Evolutionary conservation across 257 asterid genomes (phyloP).

Genomic region (Fraxinus americana): DNA sequence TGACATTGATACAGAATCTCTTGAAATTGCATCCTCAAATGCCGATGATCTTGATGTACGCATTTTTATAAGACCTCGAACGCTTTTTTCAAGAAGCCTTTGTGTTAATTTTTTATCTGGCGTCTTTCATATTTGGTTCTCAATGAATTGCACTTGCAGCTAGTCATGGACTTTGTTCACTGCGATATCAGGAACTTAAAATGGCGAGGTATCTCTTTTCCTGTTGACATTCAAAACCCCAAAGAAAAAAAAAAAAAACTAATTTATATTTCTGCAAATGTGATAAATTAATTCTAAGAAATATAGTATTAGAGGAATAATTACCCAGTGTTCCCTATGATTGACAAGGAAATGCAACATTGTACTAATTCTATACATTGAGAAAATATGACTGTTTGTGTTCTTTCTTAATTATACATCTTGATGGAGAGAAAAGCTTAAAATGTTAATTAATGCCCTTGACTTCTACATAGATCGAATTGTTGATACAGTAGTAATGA

Average conservation of each 20-base stretch:
- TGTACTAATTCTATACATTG: background rate
- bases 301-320: background rate
- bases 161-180: conserved; percentile 73
- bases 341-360: background rate
- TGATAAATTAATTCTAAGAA: conserved; percentile 4
- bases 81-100: background rate
- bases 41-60: conserved; percentile 86
- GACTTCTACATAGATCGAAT: conserved; percentile 46
- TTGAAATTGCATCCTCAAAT: conserved; percentile 81
- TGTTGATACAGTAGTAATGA: conserved; percentile 87
- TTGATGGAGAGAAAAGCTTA: conserved; percentile 9
- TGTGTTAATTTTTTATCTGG: background rate
- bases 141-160: conserved; percentile 45
- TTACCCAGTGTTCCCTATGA: background rate
- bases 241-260: background rate
- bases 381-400: background rate
- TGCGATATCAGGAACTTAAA: conserved; percentile 64
- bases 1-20: conserved; percentile 81
- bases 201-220: conserved; percentile 58
- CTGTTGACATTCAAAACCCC: conserved; percentile 1
- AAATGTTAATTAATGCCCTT: conserved; percentile 25
- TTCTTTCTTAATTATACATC: background rate
- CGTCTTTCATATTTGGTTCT: background rate
- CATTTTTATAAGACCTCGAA: background rate
- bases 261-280: background rate